Percentiles rank a stretch among this genome's conserved stretches.
Conservation (phyloP, 2,329 filamentous ascomycete species). For the Neonectria sp. region DNA sequence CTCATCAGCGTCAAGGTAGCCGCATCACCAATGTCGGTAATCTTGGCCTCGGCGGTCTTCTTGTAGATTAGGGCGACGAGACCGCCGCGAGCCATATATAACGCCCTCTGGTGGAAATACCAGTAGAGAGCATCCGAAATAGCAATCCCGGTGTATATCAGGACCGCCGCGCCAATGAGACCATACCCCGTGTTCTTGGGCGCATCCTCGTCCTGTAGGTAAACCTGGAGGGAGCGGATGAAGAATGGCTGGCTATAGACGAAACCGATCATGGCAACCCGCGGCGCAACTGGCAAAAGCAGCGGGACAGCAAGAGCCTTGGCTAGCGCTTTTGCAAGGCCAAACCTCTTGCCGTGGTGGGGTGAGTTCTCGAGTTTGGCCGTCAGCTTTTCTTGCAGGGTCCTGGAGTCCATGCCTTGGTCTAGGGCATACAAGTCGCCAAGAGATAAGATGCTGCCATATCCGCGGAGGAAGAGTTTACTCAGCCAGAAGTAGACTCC, state of each 20-base stretch:
- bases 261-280: slow-evolving; percentile 57
- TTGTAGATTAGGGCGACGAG: slow-evolving; percentile 52
- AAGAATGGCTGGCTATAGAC: slow-evolving; percentile 61
- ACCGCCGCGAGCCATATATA: slow-evolving; percentile 52
- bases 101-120: slow-evolving; percentile 54
- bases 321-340: slow-evolving; percentile 49
- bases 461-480: slow-evolving; percentile 54
- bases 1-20: slow-evolving; percentile 64
- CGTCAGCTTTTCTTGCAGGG: slow-evolving; percentile 35
- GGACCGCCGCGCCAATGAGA: slow-evolving; percentile 57
- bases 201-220: slow-evolving; percentile 43
- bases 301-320: slow-evolving; percentile 51
- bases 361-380: slow-evolving; percentile 41
- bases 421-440: slow-evolving; percentile 56
- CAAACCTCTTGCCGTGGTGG: slow-evolving; percentile 42
- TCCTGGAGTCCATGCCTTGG: slow-evolving; percentile 41
- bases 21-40: slow-evolving; percentile 52
- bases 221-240: slow-evolving; percentile 55
- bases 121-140: slow-evolving; percentile 56
- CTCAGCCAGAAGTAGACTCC: slow-evolving; percentile 55
- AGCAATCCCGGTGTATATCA: slow-evolving; percentile 60
- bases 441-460: slow-evolving; percentile 49
- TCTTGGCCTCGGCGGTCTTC: slow-evolving; percentile 50
- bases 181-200: slow-evolving; percentile 54
- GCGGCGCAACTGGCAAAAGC: slow-evolving; percentile 54